These are phyloP conservation scores for Lasiodiplodia hormozganensis DNA, from an alignment of 2,329 filamentous ascomycete genomes.

Conservation along the genomic window DNA sequence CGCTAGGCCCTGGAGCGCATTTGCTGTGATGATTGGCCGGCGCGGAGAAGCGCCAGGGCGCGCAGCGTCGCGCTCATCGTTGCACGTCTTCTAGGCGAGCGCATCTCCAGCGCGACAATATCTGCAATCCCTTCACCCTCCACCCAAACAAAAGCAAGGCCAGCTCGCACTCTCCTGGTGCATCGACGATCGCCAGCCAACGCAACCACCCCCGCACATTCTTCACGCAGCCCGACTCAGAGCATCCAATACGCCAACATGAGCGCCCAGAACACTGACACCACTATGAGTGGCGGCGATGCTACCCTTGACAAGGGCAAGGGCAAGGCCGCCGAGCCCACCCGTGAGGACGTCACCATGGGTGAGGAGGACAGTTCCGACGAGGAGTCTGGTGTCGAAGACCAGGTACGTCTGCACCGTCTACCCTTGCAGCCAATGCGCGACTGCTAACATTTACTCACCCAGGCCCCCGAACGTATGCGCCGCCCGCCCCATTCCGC, in stretches of 20 bases:
- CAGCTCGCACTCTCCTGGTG: not conserved
- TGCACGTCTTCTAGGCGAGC: constrained; percentile 24
- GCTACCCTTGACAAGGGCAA: constrained; percentile 82
- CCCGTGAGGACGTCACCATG: constrained; percentile 68
- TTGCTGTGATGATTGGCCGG: constrained; percentile 26
- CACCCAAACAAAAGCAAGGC: constrained; percentile 17
- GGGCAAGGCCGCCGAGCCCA: constrained; percentile 73
- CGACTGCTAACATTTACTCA: constrained; percentile 13
- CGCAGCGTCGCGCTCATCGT: constrained; percentile 23
- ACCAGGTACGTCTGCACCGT: constrained; percentile 55
- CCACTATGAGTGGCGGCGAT: constrained; percentile 77
- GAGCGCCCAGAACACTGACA: constrained; percentile 32
- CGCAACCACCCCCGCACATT: not conserved
- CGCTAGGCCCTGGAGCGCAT: constrained; percentile 11
- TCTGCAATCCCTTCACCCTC: constrained; percentile 11
- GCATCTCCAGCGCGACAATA: constrained; percentile 8
- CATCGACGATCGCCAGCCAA: not conserved
- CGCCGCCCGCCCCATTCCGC: not conserved
- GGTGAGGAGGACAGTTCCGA: constrained; percentile 73
- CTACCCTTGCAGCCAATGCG: constrained; percentile 22
- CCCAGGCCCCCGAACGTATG: constrained; percentile 31
- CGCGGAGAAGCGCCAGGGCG: constrained; percentile 12
- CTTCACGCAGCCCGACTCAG: not conserved
- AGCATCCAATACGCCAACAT: constrained; percentile 31
- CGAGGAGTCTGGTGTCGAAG: constrained; percentile 71